Evolutionary conservation across 169 alveolate genomes (phyloP).

Genomic region (Plasmodium coatneyi): DNA sequence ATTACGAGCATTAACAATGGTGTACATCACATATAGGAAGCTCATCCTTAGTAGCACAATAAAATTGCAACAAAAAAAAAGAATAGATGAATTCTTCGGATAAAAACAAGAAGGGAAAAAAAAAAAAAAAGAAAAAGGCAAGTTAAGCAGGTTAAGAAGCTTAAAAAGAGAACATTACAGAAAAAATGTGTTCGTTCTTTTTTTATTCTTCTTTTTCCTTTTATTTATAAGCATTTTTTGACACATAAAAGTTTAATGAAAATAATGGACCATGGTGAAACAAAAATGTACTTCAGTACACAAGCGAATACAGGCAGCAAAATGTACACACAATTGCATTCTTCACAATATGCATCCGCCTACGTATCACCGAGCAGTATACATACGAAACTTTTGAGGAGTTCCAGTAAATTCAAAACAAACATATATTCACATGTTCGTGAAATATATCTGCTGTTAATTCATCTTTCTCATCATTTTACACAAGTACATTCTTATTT

Average conservation of each 20-base stretch:
- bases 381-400: not conserved
- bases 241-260: not conserved
- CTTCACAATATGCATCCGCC: not conserved
- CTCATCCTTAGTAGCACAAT: not conserved
- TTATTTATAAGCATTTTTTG: not conserved
- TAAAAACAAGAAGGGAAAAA: constrained; percentile 2
- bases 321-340: not conserved
- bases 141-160: not conserved
- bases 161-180: not conserved
- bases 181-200: not conserved
- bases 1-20: not conserved
- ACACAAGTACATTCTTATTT: not conserved
- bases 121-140: not conserved
- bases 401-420: not conserved
- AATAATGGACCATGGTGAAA: not conserved
- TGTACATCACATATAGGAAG: not conserved
- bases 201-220: not conserved
- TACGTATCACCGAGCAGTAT: not conserved
- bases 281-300: not conserved
- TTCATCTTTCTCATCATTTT: not conserved
- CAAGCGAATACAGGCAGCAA: not conserved
- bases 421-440: not conserved
- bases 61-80: not conserved
- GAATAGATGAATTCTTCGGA: not conserved
- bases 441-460: not conserved